Evolutionary conservation across 441 rosid species (phyloP), one percentile per base, ranked within the genome.

Genomic region (Lagerstroemia fauriei): DNA sequence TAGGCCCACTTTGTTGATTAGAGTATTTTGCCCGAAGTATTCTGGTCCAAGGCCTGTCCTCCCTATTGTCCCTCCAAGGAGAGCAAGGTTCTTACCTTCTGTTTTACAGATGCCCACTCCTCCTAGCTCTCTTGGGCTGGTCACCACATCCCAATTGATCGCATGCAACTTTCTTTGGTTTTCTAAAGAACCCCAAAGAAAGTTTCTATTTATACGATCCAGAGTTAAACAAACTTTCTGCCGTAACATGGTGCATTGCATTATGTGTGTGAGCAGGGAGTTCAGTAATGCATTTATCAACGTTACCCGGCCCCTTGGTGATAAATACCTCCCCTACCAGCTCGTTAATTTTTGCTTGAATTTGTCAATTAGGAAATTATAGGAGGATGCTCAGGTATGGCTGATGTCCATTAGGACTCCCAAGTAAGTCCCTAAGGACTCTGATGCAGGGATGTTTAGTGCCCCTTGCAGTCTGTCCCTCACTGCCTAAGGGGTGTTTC

Each of bases 111-210:
- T 47, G 0, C 78, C 61, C 25, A 47, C 9, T 1, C 61, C 78
- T 29, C 77, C 78, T n/a, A 5, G 29, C 31, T 75, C 57, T 75
- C 48, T 75, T 7, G 59, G 61, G 4, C 3, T 20, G 3, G 61
- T 50, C 9, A 75, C 59, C 57, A n/a, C 12, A n/a, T 50, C 32
- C 61, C 61, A 75, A 5, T 48, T 75, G 2, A 75, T 11, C 32
- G 3, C 2, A 75, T 75, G 78, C 4, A 75, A 16, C 22, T 46
- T 75, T 20, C 24, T 48, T 1, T 48, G 16, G 12, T 48, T n/a
- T 5, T 48, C 61, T 11, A 61, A 75, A 25, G 78, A 75, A 3
- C 78, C 61, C 78, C 78, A 75, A 7, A 75, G 27, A 34, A 71
- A 71, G 24, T 71, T 17, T 7, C 44, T 10, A 12, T 17, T 14